Conservation (phyloP, 73 alveolate genomes). For the Paramecium caudatum region DNA sequence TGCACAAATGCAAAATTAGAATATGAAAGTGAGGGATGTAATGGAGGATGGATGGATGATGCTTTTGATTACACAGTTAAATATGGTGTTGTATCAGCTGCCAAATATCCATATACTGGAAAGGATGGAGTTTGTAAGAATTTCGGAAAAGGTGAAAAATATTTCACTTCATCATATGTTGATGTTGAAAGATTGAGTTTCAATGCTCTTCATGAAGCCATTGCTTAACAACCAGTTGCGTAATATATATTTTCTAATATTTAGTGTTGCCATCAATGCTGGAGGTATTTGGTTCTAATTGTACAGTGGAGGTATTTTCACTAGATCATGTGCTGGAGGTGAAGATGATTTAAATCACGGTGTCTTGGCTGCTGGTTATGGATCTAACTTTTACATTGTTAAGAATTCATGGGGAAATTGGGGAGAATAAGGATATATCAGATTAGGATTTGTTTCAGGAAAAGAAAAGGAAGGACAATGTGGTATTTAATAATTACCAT, state of each 20-base stretch:
- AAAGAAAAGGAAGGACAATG: slow-evolving; percentile 67
- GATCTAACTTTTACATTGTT: slow-evolving; percentile 57
- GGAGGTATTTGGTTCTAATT: slow-evolving; percentile 79
- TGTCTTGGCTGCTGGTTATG: slow-evolving; percentile 87
- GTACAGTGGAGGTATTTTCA: slow-evolving; percentile 83
- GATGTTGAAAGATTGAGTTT: slow-evolving; percentile 42
- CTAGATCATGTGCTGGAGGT: slow-evolving; percentile 41
- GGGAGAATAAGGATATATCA: slow-evolving; percentile 80
- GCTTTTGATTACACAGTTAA: slow-evolving; percentile 82
- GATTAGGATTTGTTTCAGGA: slow-evolving; percentile 66
- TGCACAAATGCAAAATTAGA: slow-evolving; percentile 65
- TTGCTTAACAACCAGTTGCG: slow-evolving; percentile 80
- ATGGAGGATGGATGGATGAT: slow-evolving; percentile 83
- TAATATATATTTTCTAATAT: not conserved
- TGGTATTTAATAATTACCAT: slow-evolving; percentile 74
- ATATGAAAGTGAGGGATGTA: slow-evolving; percentile 86
- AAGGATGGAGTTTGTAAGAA: slow-evolving; percentile 75
- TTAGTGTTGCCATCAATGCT: slow-evolving; percentile 85
- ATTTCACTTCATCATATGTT: slow-evolving; percentile 48
- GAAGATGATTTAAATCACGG: slow-evolving; percentile 81
- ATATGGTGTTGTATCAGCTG: slow-evolving; percentile 80
- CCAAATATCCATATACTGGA: slow-evolving; percentile 89
- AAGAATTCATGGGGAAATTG: slow-evolving; percentile 83
- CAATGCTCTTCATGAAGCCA: slow-evolving; percentile 75
- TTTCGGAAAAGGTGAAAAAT: not conserved